Base-by-base conservation (phyloP, 306 rosid genomes). In the Benincasa hispida region DNA sequence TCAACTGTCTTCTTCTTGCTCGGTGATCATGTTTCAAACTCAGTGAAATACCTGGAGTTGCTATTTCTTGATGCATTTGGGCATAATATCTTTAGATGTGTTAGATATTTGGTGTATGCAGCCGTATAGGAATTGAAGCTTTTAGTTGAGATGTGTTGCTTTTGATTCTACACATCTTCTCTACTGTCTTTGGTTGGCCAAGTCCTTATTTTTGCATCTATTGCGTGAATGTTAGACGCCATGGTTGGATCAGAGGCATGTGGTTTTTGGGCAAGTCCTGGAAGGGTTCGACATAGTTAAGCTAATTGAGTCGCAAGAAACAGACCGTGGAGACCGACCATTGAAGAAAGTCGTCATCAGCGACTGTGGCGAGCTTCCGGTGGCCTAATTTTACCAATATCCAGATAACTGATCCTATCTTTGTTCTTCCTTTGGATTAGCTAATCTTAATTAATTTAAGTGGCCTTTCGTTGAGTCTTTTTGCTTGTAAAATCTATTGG, bases 221-320 rank as follows among this genome's bases (percentile, higher is more conserved):
- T 62, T 21, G 81, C 65, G 28, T 86, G 60, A 78, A 60, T 84
- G 83, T 59, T 93, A 94, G 98, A 91, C 98, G 3, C 96, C 89
- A 9, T 94, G 98, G 98, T 82, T 94, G 83, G 96, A 94, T 76
- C 87, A 89, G 84, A 85, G 96, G 87, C 98, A 94, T 77, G 99
- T 94, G 10, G 99, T 91, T 69, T 91, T 94, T 81, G 99, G 99
- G 79, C 96, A 94, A 94, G 99, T 94, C 78, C 79, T 94, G 89
- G 99, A 94, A 87, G 98, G 96, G 79, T 77, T 91, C 85, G 96
- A 90, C 65, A 79, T 89, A 65, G 97, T 92, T 78, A 85, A 78
- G 84, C 60, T 87, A 82, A 87, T 94, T 5, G 98, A 94, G 82
- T 87, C 93, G 0, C 99, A 84, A 82, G 96, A 90, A 62, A 94